Conservation (phyloP, 2,329 filamentous ascomycete species). For the Microcyclospora pomicola region DNA sequence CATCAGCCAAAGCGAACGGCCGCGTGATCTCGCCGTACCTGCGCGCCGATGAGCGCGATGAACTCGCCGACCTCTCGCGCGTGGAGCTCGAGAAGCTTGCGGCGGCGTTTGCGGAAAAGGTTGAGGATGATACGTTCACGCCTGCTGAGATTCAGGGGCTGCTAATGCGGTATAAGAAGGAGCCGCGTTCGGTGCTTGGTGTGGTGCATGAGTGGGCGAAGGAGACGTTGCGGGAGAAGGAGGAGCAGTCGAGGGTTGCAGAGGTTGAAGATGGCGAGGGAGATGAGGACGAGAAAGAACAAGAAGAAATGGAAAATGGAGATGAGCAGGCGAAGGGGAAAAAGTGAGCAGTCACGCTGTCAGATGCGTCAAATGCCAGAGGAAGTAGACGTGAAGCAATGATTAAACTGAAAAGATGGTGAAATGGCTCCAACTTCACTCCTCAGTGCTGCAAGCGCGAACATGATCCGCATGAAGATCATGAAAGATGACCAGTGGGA, state of each 20-base stretch:
- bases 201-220: conserved; percentile 31
- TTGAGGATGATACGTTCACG: conserved; percentile 36
- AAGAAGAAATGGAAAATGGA: conserved; percentile 6
- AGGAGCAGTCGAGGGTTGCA: conserved; percentile 4
- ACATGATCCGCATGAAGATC: no score
- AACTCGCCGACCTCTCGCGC: conserved; percentile 5
- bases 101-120: conserved; percentile 28
- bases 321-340: conserved; percentile 3
- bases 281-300: conserved; percentile 14
- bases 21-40: conserved; percentile 1
- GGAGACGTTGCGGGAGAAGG: conserved; percentile 17
- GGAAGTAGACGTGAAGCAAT: no score
- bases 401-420: no score
- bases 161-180: conserved; percentile 37
- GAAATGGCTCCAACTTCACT: no score
- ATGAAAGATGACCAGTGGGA: no score
- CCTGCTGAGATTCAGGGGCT: conserved; percentile 42
- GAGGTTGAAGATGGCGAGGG: conserved; percentile 2
- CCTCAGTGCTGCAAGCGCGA: no score
- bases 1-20: conserved; percentile 4
- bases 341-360: no score
- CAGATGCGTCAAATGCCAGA: no score
- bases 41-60: not conserved
- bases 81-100: conserved; percentile 28
- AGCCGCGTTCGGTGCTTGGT: conserved; percentile 31